phyloP scores from a whole-genome alignment of 2,329 filamentous ascomycete species.

The Orbilia blumenaviensis region DNA sequence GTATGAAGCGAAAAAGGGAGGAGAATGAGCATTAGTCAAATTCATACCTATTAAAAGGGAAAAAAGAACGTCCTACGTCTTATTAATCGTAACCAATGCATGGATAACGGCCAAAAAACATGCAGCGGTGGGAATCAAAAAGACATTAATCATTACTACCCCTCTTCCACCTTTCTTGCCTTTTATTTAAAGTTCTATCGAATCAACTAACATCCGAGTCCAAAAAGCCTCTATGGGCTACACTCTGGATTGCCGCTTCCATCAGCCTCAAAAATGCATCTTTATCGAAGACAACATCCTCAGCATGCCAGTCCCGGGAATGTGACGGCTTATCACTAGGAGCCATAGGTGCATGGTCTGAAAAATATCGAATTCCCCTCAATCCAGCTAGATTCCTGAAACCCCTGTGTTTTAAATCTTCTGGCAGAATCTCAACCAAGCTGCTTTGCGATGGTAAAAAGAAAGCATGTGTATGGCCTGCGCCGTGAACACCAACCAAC shows the following conservation, averaged over 20 bases:
- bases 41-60: no score
- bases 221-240: slow-evolving; percentile 39
- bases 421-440: slow-evolving; percentile 63
- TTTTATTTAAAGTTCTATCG: not conserved
- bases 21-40: no score
- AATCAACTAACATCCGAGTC: slow-evolving; percentile 33
- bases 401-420: slow-evolving; percentile 60
- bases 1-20: no score
- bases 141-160: not conserved
- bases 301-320: slow-evolving; percentile 55
- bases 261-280: slow-evolving; percentile 58
- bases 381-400: slow-evolving; percentile 63
- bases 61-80: not conserved
- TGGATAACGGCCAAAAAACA: not conserved
- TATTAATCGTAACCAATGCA: not conserved
- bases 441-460: slow-evolving; percentile 55
- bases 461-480: slow-evolving; percentile 61
- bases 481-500: slow-evolving; percentile 63
- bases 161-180: not conserved
- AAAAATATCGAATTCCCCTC: slow-evolving; percentile 61
- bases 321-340: not conserved
- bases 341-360: slow-evolving; percentile 58
- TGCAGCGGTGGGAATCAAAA: not conserved
- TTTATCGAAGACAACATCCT: slow-evolving; percentile 58
- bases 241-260: slow-evolving; percentile 55